Evolutionary conservation across 2,329 filamentous ascomycete genomes (phyloP).

Genomic region (Fusarium mangiferae): DNA sequence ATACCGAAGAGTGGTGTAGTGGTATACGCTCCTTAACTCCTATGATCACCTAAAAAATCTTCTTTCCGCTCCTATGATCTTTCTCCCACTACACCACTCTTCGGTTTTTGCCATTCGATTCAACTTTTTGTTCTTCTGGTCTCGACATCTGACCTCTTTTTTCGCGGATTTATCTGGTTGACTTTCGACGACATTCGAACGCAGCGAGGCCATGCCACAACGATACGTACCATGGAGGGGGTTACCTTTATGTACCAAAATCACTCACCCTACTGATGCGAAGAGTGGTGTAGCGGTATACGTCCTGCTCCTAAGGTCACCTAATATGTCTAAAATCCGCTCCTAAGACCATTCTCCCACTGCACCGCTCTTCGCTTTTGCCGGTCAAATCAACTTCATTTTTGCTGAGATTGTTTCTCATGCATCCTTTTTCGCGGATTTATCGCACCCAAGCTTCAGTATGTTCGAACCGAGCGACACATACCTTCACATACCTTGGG

Average conservation of each 20-base stretch:
- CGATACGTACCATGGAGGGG: background rate
- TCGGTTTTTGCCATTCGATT: background rate
- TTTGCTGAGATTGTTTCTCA: too few relatives aligned
- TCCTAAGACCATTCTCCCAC: background rate
- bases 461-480: too few relatives aligned
- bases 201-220: background rate
- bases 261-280: background rate
- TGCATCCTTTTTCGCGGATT: too few relatives aligned
- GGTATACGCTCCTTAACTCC: background rate
- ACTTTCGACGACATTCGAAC: background rate
- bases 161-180: background rate
- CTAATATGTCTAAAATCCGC: background rate
- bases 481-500: too few relatives aligned
- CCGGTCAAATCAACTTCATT: too few relatives aligned
- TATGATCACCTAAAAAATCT: background rate
- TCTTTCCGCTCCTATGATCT: background rate
- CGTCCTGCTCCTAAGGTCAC: background rate
- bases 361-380: background rate
- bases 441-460: too few relatives aligned
- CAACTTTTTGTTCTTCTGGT: background rate
- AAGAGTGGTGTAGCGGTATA: constrained; percentile 1
- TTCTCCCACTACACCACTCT: background rate
- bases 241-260: background rate
- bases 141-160: background rate
- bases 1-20: constrained; percentile 1